A percentile compares a stretch with the other conserved stretches of the same genome.
Conservation (phyloP, 83 land plant species). For the Diphasiastrum complanatum region DNA sequence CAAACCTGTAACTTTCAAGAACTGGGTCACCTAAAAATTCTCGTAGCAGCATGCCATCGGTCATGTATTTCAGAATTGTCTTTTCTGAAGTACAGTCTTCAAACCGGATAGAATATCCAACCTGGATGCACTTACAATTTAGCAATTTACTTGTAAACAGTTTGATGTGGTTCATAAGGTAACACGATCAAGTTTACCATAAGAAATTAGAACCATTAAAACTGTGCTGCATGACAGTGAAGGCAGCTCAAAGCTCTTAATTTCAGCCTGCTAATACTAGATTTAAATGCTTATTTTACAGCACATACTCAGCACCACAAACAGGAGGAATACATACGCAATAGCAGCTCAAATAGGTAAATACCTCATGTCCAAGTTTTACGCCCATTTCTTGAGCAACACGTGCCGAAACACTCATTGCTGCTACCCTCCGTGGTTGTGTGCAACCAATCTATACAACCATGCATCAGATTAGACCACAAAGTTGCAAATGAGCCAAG, state of each 20-base stretch:
- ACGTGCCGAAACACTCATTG: conserved; percentile 98
- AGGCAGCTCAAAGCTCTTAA: no score
- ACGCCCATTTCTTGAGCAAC: conserved; percentile 98
- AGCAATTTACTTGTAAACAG: not conserved
- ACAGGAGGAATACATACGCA: no score
- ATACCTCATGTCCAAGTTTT: conserved; percentile 96
- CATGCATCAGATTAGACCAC: no score
- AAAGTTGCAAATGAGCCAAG: no score
- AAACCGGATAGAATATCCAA: conserved; percentile 93
- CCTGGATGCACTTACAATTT: conserved; percentile 23
- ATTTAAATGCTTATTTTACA: no score
- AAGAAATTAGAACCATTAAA: no score
- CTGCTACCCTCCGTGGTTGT: conserved; percentile 96
- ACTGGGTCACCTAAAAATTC: conserved; percentile 95
- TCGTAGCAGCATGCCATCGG: conserved; percentile 97
- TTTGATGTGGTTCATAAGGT: conserved; percentile 1
- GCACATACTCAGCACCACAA: no score
- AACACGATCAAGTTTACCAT: no score
- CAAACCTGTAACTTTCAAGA: conserved; percentile 84
- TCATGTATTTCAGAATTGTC: conserved; percentile 92
- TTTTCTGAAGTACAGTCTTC: conserved; percentile 96
- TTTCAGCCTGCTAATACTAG: no score
- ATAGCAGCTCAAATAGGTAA: no score
- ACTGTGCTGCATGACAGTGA: no score
- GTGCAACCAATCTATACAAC: conserved; percentile 87